These are phyloP conservation scores for Trametes coccinea DNA, from an alignment of 768 basidiomycete genomes.

Conservation along the genomic window DNA sequence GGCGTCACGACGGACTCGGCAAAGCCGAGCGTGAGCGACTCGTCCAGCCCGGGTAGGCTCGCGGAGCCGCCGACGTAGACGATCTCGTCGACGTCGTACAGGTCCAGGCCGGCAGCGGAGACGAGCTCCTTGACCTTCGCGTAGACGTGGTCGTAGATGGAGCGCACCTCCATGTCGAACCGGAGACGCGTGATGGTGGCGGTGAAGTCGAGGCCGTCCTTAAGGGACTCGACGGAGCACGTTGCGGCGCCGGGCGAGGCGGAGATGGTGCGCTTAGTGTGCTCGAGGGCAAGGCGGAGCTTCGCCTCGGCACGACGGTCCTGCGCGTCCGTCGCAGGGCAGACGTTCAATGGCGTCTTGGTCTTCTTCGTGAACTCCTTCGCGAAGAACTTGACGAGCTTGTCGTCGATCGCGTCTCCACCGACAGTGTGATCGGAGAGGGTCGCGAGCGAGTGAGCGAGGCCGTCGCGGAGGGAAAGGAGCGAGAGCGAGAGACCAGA, in stretches of 20 bases:
- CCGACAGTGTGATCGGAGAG: slow-evolving; percentile 49
- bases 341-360: slow-evolving; percentile 68
- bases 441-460: slow-evolving; percentile 62
- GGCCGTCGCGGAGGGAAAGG: slow-evolving; percentile 74
- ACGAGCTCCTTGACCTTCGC: slow-evolving; percentile 55
- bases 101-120: slow-evolving; percentile 51
- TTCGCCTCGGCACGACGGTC: slow-evolving; percentile 92
- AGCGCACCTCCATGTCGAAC: slow-evolving; percentile 45
- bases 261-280: slow-evolving; percentile 90
- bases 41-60: slow-evolving; percentile 73
- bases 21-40: slow-evolving; percentile 55
- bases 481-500: slow-evolving; percentile 71
- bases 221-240: slow-evolving; percentile 90
- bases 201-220: slow-evolving; percentile 90
- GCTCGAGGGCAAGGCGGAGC: slow-evolving; percentile 87
- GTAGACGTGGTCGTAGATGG: slow-evolving; percentile 60
- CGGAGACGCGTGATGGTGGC: slow-evolving; percentile 61
- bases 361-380: slow-evolving; percentile 98
- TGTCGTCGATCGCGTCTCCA: slow-evolving; percentile 74
- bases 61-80: slow-evolving; percentile 80
- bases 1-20: slow-evolving; percentile 63
- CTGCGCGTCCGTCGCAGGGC: slow-evolving; percentile 52
- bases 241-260: slow-evolving; percentile 87
- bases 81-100: slow-evolving; percentile 73
- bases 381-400: slow-evolving; percentile 87